These are phyloP conservation scores for Populus hybrid DNA, from an alignment of 441 rosid species.

Conservation along the genomic window DNA sequence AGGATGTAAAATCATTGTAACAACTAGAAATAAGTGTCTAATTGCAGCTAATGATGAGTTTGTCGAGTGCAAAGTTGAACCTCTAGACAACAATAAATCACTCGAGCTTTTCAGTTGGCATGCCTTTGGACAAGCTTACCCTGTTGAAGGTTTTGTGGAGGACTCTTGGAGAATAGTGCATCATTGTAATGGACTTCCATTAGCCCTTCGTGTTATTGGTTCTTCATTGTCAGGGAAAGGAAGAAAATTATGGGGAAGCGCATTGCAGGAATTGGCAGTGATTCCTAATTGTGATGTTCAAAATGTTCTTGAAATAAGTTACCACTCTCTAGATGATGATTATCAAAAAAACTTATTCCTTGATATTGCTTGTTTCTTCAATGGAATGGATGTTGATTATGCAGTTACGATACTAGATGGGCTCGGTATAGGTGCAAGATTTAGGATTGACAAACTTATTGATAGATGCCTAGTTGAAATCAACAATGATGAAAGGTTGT, in stretches of 20 bases:
- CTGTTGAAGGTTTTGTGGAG: neutral
- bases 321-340: neutral
- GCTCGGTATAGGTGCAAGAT: neutral
- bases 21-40: constrained; percentile 5
- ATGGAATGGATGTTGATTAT: neutral
- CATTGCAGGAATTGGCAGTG: neutral
- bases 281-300: neutral
- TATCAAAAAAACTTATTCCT: neutral
- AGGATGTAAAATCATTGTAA: constrained; percentile 10
- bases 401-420: neutral
- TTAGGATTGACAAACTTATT: neutral
- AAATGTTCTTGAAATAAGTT: neutral
- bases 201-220: constrained; percentile 4
- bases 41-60: neutral
- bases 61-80: constrained; percentile 9
- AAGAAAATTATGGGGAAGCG: neutral
- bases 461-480: neutral
- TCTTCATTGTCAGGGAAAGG: neutral
- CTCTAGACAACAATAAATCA: neutral
- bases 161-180: neutral
- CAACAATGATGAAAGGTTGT: neutral
- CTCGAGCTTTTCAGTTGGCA: neutral
- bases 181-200: neutral
- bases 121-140: neutral
- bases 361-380: neutral